Base-by-base conservation (phyloP, 2,329 filamentous ascomycete genomes). In the Pleurostoma richardsiae region DNA sequence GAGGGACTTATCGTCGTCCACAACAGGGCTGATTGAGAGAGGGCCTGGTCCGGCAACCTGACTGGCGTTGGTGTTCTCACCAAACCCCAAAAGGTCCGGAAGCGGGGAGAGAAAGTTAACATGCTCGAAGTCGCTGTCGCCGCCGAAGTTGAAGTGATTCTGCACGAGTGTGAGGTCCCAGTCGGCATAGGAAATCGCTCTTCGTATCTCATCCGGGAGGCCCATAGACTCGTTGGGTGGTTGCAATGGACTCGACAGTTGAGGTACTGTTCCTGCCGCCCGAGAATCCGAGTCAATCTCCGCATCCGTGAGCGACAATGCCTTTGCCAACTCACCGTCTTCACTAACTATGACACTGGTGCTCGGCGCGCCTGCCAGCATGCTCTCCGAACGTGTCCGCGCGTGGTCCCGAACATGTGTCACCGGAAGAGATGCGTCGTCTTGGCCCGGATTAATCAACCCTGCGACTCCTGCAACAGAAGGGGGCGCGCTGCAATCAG, bases 161-260 rank as follows among this genome's bases (percentile, higher is more conserved):
- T 42, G 40, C 40, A 42, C 40, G n/a, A 42, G 8, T n/a, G 19
- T 29, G 5, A 42, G 26, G 40, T 42, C 40, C 40, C 40, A 42
- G 26, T 42, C 40, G 40, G 40, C 40, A n/a, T 42, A 42, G 8
- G 40, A 42, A n/a, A 42, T 42, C 26, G 40, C 40, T 42, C 40
- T 26, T 8, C 7, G 29, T 10, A 30, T 42, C n/a, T 42, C 40
- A 28, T 42, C 40, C 29, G 8, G 29, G 8, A 42, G 29, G 26
- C 40, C 26, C 40, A 30, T 29, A 6, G 29, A 11, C 6, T 7
- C 40, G 26, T 42, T 6, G 7, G 27, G 29, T 42, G 27, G 19
- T 29, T 6, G 8, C 40, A n/a, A 6, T 29, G 26, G 40, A 28
- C 5, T n/a, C 29, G 29, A 36, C 2, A 36, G n/a, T 36, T 36